Base-by-base conservation (phyloP, 2,329 filamentous ascomycete species). In the Raffaelea deltoideospora region DNA sequence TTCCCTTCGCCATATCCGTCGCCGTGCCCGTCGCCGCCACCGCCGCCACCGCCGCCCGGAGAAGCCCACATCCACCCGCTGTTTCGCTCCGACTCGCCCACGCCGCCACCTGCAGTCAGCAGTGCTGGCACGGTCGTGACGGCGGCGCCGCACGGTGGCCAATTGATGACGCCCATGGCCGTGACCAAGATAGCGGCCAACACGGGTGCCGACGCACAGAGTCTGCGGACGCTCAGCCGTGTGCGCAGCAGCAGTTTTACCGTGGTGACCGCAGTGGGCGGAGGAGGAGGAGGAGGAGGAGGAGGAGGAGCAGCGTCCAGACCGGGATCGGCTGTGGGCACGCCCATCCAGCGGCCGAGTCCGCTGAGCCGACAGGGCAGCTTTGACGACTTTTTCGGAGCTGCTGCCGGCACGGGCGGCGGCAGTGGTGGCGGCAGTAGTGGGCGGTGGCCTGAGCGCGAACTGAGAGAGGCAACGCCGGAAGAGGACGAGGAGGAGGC, bases 1-100 rank as follows among this genome's bases (percentile, higher is more conserved):
- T n/a, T n/a, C n/a, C n/a, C n/a, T n/a, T n/a, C n/a, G n/a, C n/a
- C n/a, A n/a, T n/a, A n/a, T n/a, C n/a, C n/a, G n/a, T n/a, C n/a
- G n/a, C n/a, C n/a, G n/a, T n/a, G n/a, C n/a, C n/a, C 5, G 26
- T 14, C 26, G 11, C 26, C 26, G n/a, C n/a, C 26, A 27, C 15
- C 28, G 11, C 28, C 28, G 28, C 28, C 28, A 8, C 44, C 47
- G 3, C 59, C 33, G 9, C 32, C 50, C 34, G 65, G 65, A 47
- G 78, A 86, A 52, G 64, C 74, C 4, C 73, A 85, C 49, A 85
- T 86, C 32, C 81, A 87, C 52, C 81, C 81, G 9, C 65, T 87
- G 3, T 86, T 87, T 60, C 68, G 81, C 41, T 76, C 76, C 6
- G 78, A 83, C 50, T 80, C 74, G 29, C 77, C 77, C 0, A 67